These are phyloP conservation scores for Camellia granthamiana DNA, from an alignment of 148 eudicot genomes.

Conservation along the genomic window DNA sequence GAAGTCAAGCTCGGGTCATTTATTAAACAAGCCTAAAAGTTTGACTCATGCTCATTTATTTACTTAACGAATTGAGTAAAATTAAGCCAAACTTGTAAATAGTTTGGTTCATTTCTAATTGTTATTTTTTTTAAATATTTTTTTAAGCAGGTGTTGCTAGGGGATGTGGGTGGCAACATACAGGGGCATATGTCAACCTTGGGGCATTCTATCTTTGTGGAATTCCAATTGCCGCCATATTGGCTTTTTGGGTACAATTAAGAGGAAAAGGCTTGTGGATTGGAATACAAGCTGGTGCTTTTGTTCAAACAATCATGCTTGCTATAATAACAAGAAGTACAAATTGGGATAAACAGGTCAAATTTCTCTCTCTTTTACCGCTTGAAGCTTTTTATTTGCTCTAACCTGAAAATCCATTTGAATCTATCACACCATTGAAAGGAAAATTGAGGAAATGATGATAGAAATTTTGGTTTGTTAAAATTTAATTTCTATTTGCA, in stretches of 20 bases:
- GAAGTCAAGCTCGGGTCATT: too few species aligned
- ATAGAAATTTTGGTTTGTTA: background rate
- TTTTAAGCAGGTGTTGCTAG: constrained; percentile 51
- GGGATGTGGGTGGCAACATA: constrained; percentile 81
- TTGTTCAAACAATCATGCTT: constrained; percentile 40
- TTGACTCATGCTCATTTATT: too few species aligned
- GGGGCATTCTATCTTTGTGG: constrained; percentile 65
- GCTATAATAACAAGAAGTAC: constrained; percentile 36
- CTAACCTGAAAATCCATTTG: background rate
- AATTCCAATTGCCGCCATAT: constrained; percentile 48
- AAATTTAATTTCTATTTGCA: too few species aligned
- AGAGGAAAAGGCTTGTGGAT: constrained; percentile 71
- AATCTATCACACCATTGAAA: too few species aligned
- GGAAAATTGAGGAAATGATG: background rate
- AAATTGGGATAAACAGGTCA: constrained; percentile 57
- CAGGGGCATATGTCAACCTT: constrained; percentile 62
- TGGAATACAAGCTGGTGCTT: constrained; percentile 52
- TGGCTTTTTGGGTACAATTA: constrained; percentile 50
- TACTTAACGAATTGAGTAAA: too few species aligned
- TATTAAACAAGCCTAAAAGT: too few species aligned
- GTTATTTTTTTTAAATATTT: too few species aligned
- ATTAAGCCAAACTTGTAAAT: too few species aligned
- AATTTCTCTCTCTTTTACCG: background rate
- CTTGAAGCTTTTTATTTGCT: background rate
- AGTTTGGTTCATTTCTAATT: too few species aligned